Percentiles rank a stretch among this genome's conserved stretches.
Conservation (phyloP, 2,329 filamentous ascomycete genomes). For the Fonsecaea pugnacius region DNA sequence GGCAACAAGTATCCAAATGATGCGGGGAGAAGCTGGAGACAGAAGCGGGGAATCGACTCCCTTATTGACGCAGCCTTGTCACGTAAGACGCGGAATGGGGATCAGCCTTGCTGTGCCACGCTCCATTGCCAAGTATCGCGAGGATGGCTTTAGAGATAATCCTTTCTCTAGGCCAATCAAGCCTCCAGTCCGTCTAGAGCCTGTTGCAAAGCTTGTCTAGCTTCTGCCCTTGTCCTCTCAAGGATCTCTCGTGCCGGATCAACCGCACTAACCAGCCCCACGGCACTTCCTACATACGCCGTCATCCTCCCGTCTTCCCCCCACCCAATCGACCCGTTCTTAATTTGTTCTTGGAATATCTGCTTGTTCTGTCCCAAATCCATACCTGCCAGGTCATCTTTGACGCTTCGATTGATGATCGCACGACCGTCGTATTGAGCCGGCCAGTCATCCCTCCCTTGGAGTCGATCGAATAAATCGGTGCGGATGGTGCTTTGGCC, state of each 20-base stretch:
- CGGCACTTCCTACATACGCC: conserved; percentile 18
- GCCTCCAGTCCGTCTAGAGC: conserved; percentile 2
- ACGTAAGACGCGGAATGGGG: background rate
- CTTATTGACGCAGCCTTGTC: background rate
- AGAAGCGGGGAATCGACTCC: background rate
- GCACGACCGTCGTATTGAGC: conserved; percentile 60
- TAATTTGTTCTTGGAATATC: conserved; percentile 11
- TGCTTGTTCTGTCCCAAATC: conserved; percentile 13
- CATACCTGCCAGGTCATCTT: conserved; percentile 15
- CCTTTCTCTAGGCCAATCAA: background rate
- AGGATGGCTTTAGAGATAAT: background rate
- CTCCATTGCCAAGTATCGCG: background rate
- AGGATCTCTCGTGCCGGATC: conserved; percentile 12
- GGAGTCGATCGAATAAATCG: conserved; percentile 58
- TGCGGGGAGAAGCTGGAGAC: background rate
- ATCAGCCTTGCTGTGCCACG: background rate
- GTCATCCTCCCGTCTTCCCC: conserved; percentile 18
- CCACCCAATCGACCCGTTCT: conserved; percentile 15
- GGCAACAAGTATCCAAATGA: background rate
- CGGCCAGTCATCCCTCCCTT: conserved; percentile 64
- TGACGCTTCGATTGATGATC: conserved; percentile 59
- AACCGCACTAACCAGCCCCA: conserved; percentile 11
- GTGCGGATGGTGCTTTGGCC: conserved; percentile 55
- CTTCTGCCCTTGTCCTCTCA: conserved; percentile 4
- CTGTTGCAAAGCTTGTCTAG: background rate